phyloP scores from a whole-genome alignment of 2,329 filamentous ascomycete genomes.

The Whalleya microplaca region DNA sequence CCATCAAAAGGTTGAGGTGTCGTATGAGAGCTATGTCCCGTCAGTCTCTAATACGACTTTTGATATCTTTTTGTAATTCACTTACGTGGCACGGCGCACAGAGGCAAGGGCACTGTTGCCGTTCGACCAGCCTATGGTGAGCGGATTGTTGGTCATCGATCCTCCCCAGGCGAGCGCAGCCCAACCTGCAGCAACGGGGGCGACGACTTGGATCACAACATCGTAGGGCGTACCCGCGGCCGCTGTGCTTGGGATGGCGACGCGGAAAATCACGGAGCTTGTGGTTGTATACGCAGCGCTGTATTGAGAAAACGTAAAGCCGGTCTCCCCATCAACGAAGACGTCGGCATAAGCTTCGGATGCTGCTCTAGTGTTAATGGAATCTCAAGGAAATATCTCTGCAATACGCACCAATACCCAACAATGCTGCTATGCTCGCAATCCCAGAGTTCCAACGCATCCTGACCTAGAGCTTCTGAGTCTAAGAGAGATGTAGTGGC shows the following conservation, averaged over 20 bases:
- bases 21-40: slow-evolving; percentile 38
- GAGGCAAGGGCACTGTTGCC: slow-evolving; percentile 45
- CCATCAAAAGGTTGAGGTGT: slow-evolving; percentile 37
- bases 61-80: slow-evolving; percentile 9
- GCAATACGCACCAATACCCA: slow-evolving; percentile 30
- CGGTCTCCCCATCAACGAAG: slow-evolving; percentile 34
- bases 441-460: slow-evolving; percentile 34
- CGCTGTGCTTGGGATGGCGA: slow-evolving; percentile 41
- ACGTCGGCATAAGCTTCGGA: slow-evolving; percentile 32
- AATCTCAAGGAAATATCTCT: background rate
- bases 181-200: slow-evolving; percentile 50
- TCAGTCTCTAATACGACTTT: background rate
- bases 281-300: slow-evolving; percentile 31
- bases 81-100: slow-evolving; percentile 50
- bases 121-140: slow-evolving; percentile 50
- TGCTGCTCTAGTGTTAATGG: background rate
- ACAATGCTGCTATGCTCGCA: slow-evolving; percentile 23
- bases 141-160: slow-evolving; percentile 51
- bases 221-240: slow-evolving; percentile 41
- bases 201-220: slow-evolving; percentile 47
- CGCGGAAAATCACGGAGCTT: slow-evolving; percentile 35
- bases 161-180: slow-evolving; percentile 54
- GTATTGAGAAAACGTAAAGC: slow-evolving; percentile 37
- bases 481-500: background rate
- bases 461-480: slow-evolving; percentile 8